phyloP scores from a whole-genome alignment of 2,329 filamentous ascomycete genomes.

The Penicillium nordicum region DNA sequence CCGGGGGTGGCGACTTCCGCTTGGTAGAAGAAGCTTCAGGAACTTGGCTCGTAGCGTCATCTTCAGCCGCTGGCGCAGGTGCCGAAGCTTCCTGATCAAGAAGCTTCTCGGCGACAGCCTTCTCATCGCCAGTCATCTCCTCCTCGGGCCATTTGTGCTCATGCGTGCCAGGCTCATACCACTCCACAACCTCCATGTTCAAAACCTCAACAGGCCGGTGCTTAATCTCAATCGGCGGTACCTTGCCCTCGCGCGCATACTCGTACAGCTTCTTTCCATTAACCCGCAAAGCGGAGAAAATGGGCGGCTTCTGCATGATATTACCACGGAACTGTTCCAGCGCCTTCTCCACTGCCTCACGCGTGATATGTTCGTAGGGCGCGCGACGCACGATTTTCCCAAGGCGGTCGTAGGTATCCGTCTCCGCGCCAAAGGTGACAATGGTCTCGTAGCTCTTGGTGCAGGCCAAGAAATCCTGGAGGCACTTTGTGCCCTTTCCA shows the following conservation, averaged over 20 bases:
- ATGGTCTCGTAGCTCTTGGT: conserved; percentile 91
- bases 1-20: conserved; percentile 35
- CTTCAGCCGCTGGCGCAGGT: conserved; percentile 26
- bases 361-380: conserved; percentile 76
- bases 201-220: conserved; percentile 73
- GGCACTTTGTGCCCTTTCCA: conserved; percentile 79
- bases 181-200: conserved; percentile 78
- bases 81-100: conserved; percentile 39
- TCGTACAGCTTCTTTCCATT: conserved; percentile 94
- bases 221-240: conserved; percentile 80
- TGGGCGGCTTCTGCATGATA: conserved; percentile 83
- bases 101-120: conserved; percentile 69
- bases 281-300: conserved; percentile 90
- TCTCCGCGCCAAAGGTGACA: conserved; percentile 85
- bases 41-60: conserved; percentile 25
- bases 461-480: conserved; percentile 76
- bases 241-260: conserved; percentile 85
- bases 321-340: conserved; percentile 73
- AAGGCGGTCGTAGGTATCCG: conserved; percentile 84
- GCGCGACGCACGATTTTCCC: conserved; percentile 77
- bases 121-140: conserved; percentile 72
- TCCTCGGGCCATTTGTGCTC: conserved; percentile 73
- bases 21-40: conserved; percentile 26
- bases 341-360: conserved; percentile 71
- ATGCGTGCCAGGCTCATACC: conserved; percentile 76